Conservation (phyloP, 257 asterid species). For the Nicotiana undulata region DNA sequence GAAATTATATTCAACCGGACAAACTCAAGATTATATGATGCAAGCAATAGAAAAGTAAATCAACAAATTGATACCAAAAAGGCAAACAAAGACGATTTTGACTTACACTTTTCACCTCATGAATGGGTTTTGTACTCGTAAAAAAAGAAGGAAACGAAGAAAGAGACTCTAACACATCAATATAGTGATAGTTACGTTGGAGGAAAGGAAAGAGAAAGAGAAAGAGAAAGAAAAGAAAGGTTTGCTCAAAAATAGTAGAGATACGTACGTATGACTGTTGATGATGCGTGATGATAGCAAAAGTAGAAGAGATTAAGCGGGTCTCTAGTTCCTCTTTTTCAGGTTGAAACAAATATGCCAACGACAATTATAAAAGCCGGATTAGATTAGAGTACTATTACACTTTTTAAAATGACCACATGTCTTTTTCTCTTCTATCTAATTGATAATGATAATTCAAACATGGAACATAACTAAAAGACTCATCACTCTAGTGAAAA, state of each 20-base stretch:
- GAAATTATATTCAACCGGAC: not conserved
- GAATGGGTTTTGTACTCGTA: not conserved
- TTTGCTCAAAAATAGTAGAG: not conserved
- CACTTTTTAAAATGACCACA: not conserved
- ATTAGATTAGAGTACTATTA: no score
- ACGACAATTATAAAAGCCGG: not conserved
- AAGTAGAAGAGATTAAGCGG: not conserved
- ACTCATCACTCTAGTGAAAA: no score
- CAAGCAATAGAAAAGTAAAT: not conserved
- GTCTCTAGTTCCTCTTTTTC: not conserved
- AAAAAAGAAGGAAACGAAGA: not conserved
- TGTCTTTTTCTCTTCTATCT: not conserved
- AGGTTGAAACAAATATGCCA: not conserved
- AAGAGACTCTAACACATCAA: no score
- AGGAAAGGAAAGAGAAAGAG: no score
- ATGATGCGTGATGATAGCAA: not conserved
- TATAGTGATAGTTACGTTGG: no score
- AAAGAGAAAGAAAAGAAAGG: not conserved
- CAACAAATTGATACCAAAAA: not conserved
- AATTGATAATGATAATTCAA: no score
- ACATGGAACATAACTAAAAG: no score
- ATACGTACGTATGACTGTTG: not conserved
- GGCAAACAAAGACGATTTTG: no score
- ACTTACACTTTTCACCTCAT: constrained; percentile 4
- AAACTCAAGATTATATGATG: not conserved